A percentile compares a stretch with the other conserved stretches of the same genome.
phyloP scores from a whole-genome alignment of 805 yeast species.

The Martiniozyma abietophila region DNA sequence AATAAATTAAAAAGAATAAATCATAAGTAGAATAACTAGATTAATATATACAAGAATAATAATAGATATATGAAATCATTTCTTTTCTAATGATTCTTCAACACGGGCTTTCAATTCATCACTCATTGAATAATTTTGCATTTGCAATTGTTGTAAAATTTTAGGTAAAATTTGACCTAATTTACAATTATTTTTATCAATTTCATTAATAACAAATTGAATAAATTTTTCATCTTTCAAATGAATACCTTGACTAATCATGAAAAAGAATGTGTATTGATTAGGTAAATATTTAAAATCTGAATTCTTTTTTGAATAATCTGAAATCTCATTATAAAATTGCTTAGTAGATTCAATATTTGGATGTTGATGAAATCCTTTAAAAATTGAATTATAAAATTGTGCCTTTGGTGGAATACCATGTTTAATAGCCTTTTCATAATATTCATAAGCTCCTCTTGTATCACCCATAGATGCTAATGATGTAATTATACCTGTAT shows the following conservation, averaged over 20 bases:
- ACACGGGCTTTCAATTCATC: conserved; percentile 7
- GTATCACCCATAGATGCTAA: conserved; percentile 37
- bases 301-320: conserved; percentile 11
- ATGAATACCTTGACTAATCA: conserved; percentile 32
- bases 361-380: conserved; percentile 35
- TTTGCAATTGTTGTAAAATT: conserved; percentile 19
- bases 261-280: conserved; percentile 38
- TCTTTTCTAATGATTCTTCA: too few relatives aligned
- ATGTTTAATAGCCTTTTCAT: conserved; percentile 26
- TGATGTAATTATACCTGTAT: conserved; percentile 38
- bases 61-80: too few relatives aligned
- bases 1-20: too few relatives aligned
- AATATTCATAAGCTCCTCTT: conserved; percentile 33
- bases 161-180: conserved; percentile 35
- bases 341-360: conserved; percentile 28
- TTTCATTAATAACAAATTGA: conserved; percentile 31
- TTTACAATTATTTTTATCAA: conserved; percentile 24
- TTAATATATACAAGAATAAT: too few relatives aligned
- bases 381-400: conserved; percentile 38
- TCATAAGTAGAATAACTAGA: too few relatives aligned
- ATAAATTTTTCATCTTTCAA: conserved; percentile 26
- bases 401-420: conserved; percentile 30
- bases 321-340: conserved; percentile 30
- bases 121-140: conserved; percentile 18
- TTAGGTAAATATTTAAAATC: conserved; percentile 30